phyloP scores from a whole-genome alignment of 345 rosid genomes.

The Xanthoceras sorbifolium region DNA sequence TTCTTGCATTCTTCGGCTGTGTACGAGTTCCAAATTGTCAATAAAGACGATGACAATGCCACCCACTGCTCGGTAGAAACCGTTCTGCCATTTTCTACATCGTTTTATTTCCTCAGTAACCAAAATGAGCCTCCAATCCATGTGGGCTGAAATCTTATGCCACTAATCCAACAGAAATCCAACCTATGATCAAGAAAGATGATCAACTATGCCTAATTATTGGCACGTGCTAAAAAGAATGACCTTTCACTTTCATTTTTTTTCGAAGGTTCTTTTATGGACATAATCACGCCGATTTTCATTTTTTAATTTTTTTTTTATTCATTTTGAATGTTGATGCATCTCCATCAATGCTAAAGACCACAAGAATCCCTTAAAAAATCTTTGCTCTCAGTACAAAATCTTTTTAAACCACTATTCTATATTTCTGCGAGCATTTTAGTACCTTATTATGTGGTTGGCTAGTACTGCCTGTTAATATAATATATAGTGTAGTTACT shows the following conservation, averaged over 20 bases:
- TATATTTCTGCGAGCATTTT: not conserved
- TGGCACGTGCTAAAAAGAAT: not conserved
- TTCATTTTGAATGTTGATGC: too few species aligned
- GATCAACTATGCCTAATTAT: not conserved
- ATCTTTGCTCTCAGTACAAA: not conserved
- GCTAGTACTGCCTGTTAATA: too few species aligned
- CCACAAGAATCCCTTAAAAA: not conserved
- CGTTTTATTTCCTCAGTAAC: not conserved
- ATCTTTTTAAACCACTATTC: too few species aligned
- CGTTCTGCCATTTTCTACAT: not conserved
- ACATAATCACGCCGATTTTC: too few species aligned
- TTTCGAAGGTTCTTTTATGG: too few species aligned
- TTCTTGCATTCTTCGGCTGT: too few species aligned
- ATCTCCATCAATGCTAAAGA: not conserved
- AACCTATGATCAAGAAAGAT: not conserved
- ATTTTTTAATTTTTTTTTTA: too few species aligned
- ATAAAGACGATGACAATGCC: too few species aligned
- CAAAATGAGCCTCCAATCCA: not conserved
- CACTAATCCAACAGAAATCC: not conserved
- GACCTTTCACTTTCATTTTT: too few species aligned
- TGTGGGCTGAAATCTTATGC: not conserved
- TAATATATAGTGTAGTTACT: too few species aligned
- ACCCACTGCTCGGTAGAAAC: not conserved
- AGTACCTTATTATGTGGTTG: too few species aligned
- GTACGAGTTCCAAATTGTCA: too few species aligned